Evolutionary conservation across 2,329 filamentous ascomycete species (phyloP).

Genomic region (Cercospora berteroae): DNA sequence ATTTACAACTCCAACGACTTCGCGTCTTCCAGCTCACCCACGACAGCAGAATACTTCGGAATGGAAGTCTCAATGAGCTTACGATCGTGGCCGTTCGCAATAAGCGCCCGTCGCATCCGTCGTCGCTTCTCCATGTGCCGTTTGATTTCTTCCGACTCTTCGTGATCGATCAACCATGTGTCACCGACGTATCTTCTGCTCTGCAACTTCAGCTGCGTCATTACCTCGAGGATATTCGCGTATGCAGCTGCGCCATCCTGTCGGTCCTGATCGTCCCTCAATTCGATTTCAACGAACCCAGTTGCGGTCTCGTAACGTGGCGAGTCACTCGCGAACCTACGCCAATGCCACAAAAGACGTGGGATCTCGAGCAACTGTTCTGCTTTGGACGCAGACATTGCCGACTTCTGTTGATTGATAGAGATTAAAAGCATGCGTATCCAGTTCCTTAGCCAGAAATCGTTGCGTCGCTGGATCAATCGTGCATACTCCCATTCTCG

Average conservation of each 20-base stretch:
- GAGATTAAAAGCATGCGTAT: conserved; percentile 29
- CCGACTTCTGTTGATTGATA: neutral
- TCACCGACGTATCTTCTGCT: conserved; percentile 14
- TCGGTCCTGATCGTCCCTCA: conserved; percentile 16
- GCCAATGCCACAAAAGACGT: conserved; percentile 30
- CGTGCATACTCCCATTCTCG: conserved; percentile 24
- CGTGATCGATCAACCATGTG: conserved; percentile 6
- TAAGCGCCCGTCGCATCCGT: neutral
- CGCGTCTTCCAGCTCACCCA: neutral
- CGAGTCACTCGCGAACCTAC: conserved; percentile 20
- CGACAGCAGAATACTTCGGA: neutral
- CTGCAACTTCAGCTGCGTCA: neutral
- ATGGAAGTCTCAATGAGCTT: neutral
- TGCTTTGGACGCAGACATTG: neutral
- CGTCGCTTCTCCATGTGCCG: neutral
- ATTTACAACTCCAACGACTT: neutral
- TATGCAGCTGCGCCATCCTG: neutral
- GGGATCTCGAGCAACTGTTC: conserved; percentile 26
- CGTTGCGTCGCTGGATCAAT: conserved; percentile 25
- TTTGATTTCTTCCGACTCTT: neutral
- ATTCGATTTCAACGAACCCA: conserved; percentile 32
- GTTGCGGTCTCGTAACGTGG: conserved; percentile 34
- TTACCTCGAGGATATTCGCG: neutral
- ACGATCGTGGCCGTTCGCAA: neutral
- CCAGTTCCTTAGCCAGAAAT: conserved; percentile 32